Evolutionary conservation across 768 basidiomycete genomes (phyloP).

Genomic region (Boletus sp.): DNA sequence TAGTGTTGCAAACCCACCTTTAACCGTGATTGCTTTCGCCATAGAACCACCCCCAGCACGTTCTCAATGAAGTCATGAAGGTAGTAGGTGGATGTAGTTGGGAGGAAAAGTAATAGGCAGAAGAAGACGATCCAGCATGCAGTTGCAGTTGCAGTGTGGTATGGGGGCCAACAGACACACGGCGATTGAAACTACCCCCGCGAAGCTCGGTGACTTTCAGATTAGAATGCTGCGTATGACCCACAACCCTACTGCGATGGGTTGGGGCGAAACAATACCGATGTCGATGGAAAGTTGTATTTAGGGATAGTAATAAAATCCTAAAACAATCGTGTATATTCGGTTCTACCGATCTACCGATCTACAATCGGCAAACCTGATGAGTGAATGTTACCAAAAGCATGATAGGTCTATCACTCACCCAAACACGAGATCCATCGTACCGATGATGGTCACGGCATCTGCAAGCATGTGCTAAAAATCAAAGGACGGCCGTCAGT

Average conservation of each 20-base stretch:
- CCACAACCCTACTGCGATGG: not conserved
- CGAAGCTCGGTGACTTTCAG: not conserved
- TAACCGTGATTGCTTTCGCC: too few relatives aligned
- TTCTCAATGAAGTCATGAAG: too few relatives aligned
- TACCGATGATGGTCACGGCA: conserved; percentile 95
- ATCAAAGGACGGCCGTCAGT: conserved; percentile 30
- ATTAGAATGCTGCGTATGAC: not conserved
- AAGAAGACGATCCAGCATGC: not conserved
- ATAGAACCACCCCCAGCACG: too few relatives aligned
- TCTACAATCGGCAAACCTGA: conserved; percentile 1
- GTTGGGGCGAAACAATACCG: not conserved
- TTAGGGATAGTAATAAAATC: not conserved
- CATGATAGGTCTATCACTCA: conserved; percentile 40
- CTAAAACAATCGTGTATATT: conserved; percentile 5
- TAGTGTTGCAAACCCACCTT: too few relatives aligned
- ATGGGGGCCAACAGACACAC: not conserved
- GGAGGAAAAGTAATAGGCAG: not conserved
- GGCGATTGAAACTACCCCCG: not conserved
- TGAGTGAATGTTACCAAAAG: not conserved
- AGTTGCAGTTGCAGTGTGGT: not conserved
- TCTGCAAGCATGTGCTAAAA: conserved; percentile 86
- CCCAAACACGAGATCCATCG: conserved; percentile 98
- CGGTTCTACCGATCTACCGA: conserved; percentile 34
- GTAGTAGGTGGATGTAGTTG: not conserved
- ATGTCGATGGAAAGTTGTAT: conserved; percentile 5